Evolutionary conservation across 768 basidiomycete species (phyloP), one percentile per base, ranked within the genome.

Genomic region (Hygrocybe coccinea): DNA sequence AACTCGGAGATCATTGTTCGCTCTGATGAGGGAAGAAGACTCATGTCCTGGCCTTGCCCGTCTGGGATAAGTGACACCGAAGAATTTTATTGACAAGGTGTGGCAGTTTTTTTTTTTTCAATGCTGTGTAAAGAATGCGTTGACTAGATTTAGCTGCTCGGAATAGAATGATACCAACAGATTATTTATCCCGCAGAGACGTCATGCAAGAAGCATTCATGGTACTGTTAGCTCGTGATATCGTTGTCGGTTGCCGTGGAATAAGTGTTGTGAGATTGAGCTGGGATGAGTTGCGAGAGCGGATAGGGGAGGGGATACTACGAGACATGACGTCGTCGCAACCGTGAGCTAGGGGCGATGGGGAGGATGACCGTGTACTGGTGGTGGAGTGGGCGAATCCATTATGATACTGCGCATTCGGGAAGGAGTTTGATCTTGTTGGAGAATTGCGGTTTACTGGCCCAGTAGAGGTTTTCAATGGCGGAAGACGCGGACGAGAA

Each of bases 221-320:
- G n/a, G 33, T 47, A 21, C 33, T 44, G n/a, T 54, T 60, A 34
- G 57, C 41, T 45, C 59, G 54, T 22, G 59, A 60, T 22, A 55
- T 25, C 19, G 46, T 17, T 14, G 41, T 50, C 29, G 45, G 39
- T 39, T 57, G 70, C 47, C 84, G 76, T 41, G 85, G 75, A 33
- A 76, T 69, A 56, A 82, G 65, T n/a, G 71, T 74, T 36, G 81
- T 74, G 38, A 88, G 64, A 64, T 79, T 88, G 66, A 83, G 77
- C 67, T 83, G 80, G 3, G 86, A 88, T 7, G 77, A 75, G 59
- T 87, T 89, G 60, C 84, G 74, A 60, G 87, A 89, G 14, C 87
- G 80, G 11, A 35, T 38, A 15, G 50, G 72, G 48, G 80, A 66
- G 21, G 73, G 72, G 56, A 72, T 63, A 65, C 71, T 65, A 60